Evolutionary conservation across 129 eudicot genomes (phyloP), one percentile per base, ranked within the genome.

Genomic region (Rutidosis leptorrhynchoides): DNA sequence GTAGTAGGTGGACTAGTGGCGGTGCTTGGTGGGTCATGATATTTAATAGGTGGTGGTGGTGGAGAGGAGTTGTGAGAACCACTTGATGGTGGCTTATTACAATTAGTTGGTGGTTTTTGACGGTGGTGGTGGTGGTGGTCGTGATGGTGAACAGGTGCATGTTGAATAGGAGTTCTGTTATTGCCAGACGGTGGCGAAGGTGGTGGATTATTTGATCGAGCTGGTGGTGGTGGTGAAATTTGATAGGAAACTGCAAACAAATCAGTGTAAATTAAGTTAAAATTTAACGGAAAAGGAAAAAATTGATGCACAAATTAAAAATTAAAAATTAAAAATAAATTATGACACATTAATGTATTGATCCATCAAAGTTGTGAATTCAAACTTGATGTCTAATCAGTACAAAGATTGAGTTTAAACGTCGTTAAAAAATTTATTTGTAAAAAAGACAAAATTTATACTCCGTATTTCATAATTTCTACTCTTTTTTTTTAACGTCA

Each of bases 91-190:
- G 94, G 84, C 55, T 40, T 65, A 3, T 42, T 78, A 32, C 95
- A 83, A 62, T 83, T 79, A 19, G 82, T 59, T 17, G 87, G 83
- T 29, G 85, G 87, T 15, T 64, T 64, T 42, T 77, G 76, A 15
- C 9, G 74, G 56, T 74, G 79, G 7, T 55, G 64, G 2, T 22
- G 43, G 15, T 56, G 43, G 26, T 48, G 62, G 15, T 24, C 17
- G 6, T 73, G 73, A 45, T 58, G 16, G 15, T 73, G 68, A 58
- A 67, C 3, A 28, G 79, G n/a, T n/a, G n/a, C n/a, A n/a, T n/a
- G n/a, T n/a, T n/a, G n/a, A n/a, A n/a, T n/a, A n/a, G n/a, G 70
- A 0, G 79, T 26, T 10, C 56, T 37, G 23, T 17, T 62, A 52
- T 33, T 16, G 52, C 72, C 68, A 9, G 53, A n/a, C n/a, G n/a